Conservation (phyloP, 805 yeast genomes). For the Candida germanica region DNA sequence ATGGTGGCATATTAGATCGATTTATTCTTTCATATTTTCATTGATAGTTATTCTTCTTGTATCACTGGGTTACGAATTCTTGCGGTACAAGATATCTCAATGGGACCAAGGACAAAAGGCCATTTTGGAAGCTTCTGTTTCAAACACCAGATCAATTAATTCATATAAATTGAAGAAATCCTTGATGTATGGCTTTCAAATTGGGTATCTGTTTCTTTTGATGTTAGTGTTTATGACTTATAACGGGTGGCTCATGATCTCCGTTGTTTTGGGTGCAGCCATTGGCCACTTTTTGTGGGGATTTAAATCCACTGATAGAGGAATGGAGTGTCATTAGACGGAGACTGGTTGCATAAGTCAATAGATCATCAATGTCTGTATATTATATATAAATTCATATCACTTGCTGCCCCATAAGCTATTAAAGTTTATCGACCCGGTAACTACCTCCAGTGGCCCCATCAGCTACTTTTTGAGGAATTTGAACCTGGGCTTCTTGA, state of each 20-base stretch:
- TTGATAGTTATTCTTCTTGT: constrained; percentile 46
- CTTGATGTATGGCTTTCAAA: constrained; percentile 58
- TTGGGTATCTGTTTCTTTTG: constrained; percentile 64
- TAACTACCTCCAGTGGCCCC: constrained; percentile 12
- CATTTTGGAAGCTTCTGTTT: constrained; percentile 4
- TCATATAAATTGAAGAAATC: constrained; percentile 31
- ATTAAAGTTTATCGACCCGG: constrained; percentile 1
- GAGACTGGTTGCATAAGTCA: too few relatives aligned
- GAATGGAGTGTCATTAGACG: constrained; percentile 36
- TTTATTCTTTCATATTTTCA: constrained; percentile 49
- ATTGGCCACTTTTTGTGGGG: constrained; percentile 66
- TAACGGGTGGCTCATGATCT: constrained; percentile 79
- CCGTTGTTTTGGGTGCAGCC: constrained; percentile 71
- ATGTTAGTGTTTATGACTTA: constrained; percentile 87
- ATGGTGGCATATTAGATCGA: constrained; percentile 75
- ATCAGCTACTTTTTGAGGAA: constrained; percentile 15
- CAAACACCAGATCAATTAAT: constrained; percentile 6
- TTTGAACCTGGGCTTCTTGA: constrained; percentile 30
- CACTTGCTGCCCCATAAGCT: too few relatives aligned
- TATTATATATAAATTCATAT: background rate
- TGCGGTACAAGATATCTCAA: constrained; percentile 28
- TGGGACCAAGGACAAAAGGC: constrained; percentile 24
- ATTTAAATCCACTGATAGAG: constrained; percentile 1
- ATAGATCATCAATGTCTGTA: too few relatives aligned
- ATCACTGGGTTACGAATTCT: constrained; percentile 59